These are phyloP conservation scores for Ustilago crameri DNA, from an alignment of 1,284 basidiomycete species.

Conservation along the genomic window DNA sequence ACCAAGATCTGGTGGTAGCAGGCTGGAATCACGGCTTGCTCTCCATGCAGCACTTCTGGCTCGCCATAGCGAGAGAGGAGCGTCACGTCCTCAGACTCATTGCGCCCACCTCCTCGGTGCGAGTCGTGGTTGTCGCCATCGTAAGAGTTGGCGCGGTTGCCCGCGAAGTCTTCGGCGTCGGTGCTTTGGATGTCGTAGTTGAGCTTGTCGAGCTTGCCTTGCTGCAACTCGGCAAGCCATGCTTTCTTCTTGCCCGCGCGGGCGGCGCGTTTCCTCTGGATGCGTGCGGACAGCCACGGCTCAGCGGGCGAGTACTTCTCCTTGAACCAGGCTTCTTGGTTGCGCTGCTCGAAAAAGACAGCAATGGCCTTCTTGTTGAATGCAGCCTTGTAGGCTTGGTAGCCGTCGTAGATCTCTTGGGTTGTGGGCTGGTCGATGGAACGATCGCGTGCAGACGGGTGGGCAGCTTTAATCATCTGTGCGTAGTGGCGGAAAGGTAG, in stretches of 20 bases:
- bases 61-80: constrained; percentile 48
- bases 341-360: constrained; percentile 56
- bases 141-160: constrained; percentile 8
- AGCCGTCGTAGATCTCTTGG: constrained; percentile 57
- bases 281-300: constrained; percentile 34
- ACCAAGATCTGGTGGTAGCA: constrained; percentile 57
- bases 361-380: constrained; percentile 52
- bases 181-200: constrained; percentile 47
- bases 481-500: constrained; percentile 52
- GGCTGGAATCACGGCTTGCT: constrained; percentile 52
- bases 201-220: constrained; percentile 57
- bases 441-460: constrained; percentile 46
- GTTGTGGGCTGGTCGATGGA: constrained; percentile 45
- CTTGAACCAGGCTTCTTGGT: constrained; percentile 58
- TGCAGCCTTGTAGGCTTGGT: constrained; percentile 56
- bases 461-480: constrained; percentile 49
- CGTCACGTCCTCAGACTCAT: constrained; percentile 32
- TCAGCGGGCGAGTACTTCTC: constrained; percentile 58
- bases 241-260: constrained; percentile 50
- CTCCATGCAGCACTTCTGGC: constrained; percentile 27
- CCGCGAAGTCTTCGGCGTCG: constrained; percentile 5
- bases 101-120: constrained; percentile 26
- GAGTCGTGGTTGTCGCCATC: constrained; percentile 24
- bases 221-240: constrained; percentile 57
- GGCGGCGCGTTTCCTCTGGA: constrained; percentile 44